A percentile compares a stretch with the other conserved stretches of the same genome.
These are phyloP conservation scores for Daldinia vernicosa DNA, from an alignment of 495 filamentous ascomycete species.

Conservation along the genomic window DNA sequence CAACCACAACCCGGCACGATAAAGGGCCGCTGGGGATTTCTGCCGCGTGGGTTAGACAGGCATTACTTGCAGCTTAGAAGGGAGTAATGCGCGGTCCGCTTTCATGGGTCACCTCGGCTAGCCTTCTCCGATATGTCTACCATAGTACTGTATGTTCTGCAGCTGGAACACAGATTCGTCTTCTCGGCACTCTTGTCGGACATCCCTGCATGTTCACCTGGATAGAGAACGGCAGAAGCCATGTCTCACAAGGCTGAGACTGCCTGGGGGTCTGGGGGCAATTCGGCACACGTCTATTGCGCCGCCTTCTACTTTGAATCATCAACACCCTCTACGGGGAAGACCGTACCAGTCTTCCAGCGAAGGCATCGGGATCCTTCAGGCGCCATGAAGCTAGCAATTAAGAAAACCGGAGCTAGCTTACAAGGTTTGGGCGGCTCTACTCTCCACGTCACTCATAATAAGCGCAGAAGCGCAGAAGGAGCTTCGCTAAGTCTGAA, in stretches of 20 bases:
- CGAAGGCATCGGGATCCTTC: constrained; percentile 3
- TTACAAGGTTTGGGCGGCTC: constrained; percentile 19
- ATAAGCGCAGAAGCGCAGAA: constrained; percentile 16
- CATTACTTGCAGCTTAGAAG: constrained; percentile 39
- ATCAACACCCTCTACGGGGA: constrained; percentile 29
- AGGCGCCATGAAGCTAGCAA: constrained; percentile 15
- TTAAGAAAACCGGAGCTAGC: constrained; percentile 26
- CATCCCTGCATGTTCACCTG: constrained; percentile 39
- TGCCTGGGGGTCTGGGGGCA: constrained; percentile 17
- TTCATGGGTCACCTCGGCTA: constrained; percentile 36
- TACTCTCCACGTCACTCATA: constrained; percentile 33
- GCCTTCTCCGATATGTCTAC: constrained; percentile 31
- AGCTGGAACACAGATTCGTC: constrained; percentile 35
- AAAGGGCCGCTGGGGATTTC: constrained; percentile 27
- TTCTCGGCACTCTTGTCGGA: constrained; percentile 33
- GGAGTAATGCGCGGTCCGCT: constrained; percentile 34
- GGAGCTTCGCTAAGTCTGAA: constrained; percentile 25
- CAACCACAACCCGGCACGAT: constrained; percentile 21
- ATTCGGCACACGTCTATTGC: constrained; percentile 31
- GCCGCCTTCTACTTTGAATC: constrained; percentile 20
- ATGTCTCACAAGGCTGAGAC: constrained; percentile 46
- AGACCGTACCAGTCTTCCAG: constrained; percentile 14
- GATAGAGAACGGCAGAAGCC: constrained; percentile 26
- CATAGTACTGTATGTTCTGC: constrained; percentile 35
- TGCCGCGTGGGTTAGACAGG: constrained; percentile 36